phyloP scores from a whole-genome alignment of 192 early-diverging fungal species.

The Backusella sp. region DNA sequence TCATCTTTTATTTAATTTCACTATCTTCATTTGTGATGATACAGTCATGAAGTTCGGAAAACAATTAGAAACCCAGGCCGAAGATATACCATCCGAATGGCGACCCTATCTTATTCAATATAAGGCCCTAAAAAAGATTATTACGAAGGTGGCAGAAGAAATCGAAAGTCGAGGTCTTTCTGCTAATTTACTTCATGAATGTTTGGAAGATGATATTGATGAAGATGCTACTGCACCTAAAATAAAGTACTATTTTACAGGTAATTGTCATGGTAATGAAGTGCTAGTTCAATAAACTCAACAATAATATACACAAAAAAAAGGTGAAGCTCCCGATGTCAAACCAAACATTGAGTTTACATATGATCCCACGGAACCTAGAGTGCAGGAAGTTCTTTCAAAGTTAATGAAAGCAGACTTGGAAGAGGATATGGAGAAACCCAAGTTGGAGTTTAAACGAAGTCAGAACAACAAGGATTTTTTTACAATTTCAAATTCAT shows the following conservation, averaged over 20 bases:
- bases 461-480: constrained; percentile 12
- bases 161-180: constrained; percentile 54
- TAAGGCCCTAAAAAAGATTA: constrained; percentile 70
- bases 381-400: constrained; percentile 7
- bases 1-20: not conserved
- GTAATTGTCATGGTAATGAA: constrained; percentile 5
- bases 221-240: constrained; percentile 14
- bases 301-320: not conserved
- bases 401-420: not conserved
- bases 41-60: constrained; percentile 74
- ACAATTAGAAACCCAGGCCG: constrained; percentile 61
- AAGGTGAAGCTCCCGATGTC: constrained; percentile 12
- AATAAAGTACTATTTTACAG: constrained; percentile 34
- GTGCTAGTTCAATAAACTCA: not conserved
- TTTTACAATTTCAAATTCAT: not conserved
- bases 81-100: constrained; percentile 70
- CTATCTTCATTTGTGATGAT: not conserved
- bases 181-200: constrained; percentile 25
- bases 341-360: constrained; percentile 17
- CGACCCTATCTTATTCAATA: constrained; percentile 77
- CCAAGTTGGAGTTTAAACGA: constrained; percentile 3
- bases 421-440: not conserved
- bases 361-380: constrained; percentile 8
- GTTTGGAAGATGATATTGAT: constrained; percentile 12
- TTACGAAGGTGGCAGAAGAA: constrained; percentile 69